A percentile compares a stretch with the other conserved stretches of the same genome.
These are phyloP conservation scores for Brachypodium distachyon DNA, from an alignment of 202 grass and related monocot species.

Conservation along the genomic window DNA sequence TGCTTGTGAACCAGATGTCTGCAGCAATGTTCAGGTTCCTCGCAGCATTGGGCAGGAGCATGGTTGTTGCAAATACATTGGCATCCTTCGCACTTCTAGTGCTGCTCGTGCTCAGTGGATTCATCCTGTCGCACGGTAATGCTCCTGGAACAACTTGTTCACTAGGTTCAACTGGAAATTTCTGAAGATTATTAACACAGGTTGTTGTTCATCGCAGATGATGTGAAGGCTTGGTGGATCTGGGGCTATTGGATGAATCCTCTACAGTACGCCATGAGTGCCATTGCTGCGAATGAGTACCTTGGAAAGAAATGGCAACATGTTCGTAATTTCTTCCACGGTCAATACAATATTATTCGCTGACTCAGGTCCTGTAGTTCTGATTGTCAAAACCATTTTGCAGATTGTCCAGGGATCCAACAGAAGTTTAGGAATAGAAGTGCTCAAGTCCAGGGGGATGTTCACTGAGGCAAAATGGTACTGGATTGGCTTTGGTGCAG, in stretches of 20 bases:
- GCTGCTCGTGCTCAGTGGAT: constrained; percentile 62
- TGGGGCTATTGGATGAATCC: constrained; percentile 89
- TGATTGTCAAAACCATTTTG: constrained; percentile 13
- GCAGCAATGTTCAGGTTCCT: constrained; percentile 53
- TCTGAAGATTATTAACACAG: background rate
- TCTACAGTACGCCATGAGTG: constrained; percentile 59
- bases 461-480: constrained; percentile 81
- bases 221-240: constrained; percentile 87
- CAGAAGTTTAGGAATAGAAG: constrained; percentile 40
- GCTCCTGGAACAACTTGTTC: background rate
- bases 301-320: constrained; percentile 54
- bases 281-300: constrained; percentile 60
- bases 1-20: constrained; percentile 67
- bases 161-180: background rate
- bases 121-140: constrained; percentile 57
- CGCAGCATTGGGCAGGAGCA: constrained; percentile 50
- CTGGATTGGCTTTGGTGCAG: constrained; percentile 73
- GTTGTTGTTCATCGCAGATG: constrained; percentile 40
- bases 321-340: constrained; percentile 19
- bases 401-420: constrained; percentile 24
- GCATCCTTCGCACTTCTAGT: constrained; percentile 52
- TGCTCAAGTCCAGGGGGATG: constrained; percentile 45
- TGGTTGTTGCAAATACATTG: constrained; percentile 65
- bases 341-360: background rate
- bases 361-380: background rate